Base-by-base conservation (phyloP, 331 rosid genomes). In the Spiraea crenata region DNA sequence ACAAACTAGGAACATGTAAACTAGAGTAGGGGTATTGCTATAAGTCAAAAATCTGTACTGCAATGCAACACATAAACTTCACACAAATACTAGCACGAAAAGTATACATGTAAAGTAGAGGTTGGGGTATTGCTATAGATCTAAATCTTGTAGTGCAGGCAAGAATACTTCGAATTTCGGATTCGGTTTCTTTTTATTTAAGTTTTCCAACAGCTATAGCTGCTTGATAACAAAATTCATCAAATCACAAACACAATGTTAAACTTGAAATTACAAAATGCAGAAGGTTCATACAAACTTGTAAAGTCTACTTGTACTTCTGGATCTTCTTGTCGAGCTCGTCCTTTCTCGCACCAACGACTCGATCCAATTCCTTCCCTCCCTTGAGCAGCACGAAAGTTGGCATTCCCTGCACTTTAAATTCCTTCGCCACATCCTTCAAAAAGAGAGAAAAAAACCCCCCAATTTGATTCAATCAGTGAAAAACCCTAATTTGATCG, bases 341-440 rank as follows among this genome's bases (percentile, higher is more conserved):
- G 3, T 89, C 95, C 75, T 95, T 91, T 60, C 80, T 79, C 8
- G 81, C 89, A 3, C 97, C 99, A 35, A 91, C 79, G 54, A 95
- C 77, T 51, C 76, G 84, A 20, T 85, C 92, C 63, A 83, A 57
- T 72, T 81, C 93, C 71, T 83, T 81, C 77, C 96, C 97, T 45
- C 54, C 65, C 95, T 86, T 91, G 87, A 74, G 13, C 77, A 87
- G 52, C 85, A 95, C 83, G 65, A 95, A 91, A 4, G 97, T 91
- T 25, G 99, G 96, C 93, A 95, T 95, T 25, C 92, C 95, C 76
- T 86, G 77, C 74, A 91, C 97, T 47, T 70, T n/a, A 68, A 81
- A 91, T 55, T 78, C 86, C 83, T 51, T 69, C 4, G 97, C 85
- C 64, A 95, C 93, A n/a, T 87, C 90, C 96, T 90, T 42, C 35